Percentiles rank a stretch among this genome's conserved stretches.
Conservation (phyloP, 2,329 filamentous ascomycete species). For the Xylaria sp. region DNA sequence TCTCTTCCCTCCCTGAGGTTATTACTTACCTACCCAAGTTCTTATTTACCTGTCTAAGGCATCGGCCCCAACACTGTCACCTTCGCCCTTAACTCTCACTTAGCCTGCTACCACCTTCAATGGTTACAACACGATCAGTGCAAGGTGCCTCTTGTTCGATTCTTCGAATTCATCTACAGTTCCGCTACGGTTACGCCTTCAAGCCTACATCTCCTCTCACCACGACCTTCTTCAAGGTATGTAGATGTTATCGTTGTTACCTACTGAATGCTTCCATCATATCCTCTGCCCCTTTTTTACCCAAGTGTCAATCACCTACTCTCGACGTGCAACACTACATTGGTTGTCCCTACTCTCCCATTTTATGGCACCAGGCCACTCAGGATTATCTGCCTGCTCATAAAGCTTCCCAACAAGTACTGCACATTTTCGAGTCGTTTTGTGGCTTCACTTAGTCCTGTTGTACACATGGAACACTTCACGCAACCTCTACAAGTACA, state of each 20-base stretch:
- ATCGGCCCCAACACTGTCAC: not conserved
- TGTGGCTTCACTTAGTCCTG: not conserved
- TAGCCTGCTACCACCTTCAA: constrained; percentile 6
- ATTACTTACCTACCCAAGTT: constrained; percentile 8
- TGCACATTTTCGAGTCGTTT: not conserved
- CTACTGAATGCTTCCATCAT: not conserved
- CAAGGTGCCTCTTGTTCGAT: constrained; percentile 24
- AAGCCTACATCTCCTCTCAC: constrained; percentile 3
- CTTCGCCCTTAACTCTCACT: constrained; percentile 14
- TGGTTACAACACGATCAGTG: constrained; percentile 18
- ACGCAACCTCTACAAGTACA: not conserved
- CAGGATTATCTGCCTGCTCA: not conserved
- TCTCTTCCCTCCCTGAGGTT: not conserved
- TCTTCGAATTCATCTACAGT: constrained; percentile 8
- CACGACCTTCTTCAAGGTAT: constrained; percentile 28
- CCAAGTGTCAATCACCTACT: constrained; percentile 1
- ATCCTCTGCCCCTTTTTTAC: not conserved
- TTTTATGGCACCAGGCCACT: not conserved
- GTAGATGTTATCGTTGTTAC: constrained; percentile 15
- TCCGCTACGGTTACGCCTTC: constrained; percentile 18
- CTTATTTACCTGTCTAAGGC: not conserved
- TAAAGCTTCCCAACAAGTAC: not conserved
- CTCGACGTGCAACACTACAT: not conserved
- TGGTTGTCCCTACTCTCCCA: constrained; percentile 23
- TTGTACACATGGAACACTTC: not conserved